Evolutionary conservation across 352 stramenopile genomes (phyloP).

Genomic region (Pythium folliculosum): DNA sequence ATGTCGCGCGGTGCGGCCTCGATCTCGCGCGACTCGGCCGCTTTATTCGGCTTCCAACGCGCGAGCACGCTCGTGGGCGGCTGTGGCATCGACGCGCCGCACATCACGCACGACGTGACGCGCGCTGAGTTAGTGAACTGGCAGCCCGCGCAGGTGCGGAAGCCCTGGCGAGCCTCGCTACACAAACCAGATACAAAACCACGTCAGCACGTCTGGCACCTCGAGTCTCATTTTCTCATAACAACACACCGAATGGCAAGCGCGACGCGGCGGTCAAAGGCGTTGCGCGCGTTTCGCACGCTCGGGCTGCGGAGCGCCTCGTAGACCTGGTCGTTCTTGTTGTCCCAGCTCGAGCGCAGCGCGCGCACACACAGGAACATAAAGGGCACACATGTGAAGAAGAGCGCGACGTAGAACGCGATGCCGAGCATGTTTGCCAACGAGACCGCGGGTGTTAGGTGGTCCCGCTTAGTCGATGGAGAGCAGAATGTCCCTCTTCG

Average conservation of each 20-base stretch:
- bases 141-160: constrained; percentile 15
- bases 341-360: constrained; percentile 27
- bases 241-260: constrained; percentile 22
- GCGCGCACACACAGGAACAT: constrained; percentile 18
- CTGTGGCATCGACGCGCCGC: constrained; percentile 7
- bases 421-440: constrained; percentile 1
- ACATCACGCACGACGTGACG: constrained; percentile 18
- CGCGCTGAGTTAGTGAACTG: constrained; percentile 23
- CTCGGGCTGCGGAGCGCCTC: constrained; percentile 29
- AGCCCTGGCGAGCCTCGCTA: constrained; percentile 21
- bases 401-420: constrained; percentile 23
- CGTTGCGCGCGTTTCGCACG: constrained; percentile 25
- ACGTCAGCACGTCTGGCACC: background rate
- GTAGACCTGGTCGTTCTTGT: constrained; percentile 31
- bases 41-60: background rate
- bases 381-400: constrained; percentile 25
- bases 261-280: constrained; percentile 23
- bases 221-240: background rate
- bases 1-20: background rate
- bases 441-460: background rate
- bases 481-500: background rate
- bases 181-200: background rate
- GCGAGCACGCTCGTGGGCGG: background rate
- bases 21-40: background rate
- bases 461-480: background rate